A percentile compares a stretch with the other conserved stretches of the same genome.
Conservation (phyloP, 306 rosid species). For the Phaseolus lunatus region DNA sequence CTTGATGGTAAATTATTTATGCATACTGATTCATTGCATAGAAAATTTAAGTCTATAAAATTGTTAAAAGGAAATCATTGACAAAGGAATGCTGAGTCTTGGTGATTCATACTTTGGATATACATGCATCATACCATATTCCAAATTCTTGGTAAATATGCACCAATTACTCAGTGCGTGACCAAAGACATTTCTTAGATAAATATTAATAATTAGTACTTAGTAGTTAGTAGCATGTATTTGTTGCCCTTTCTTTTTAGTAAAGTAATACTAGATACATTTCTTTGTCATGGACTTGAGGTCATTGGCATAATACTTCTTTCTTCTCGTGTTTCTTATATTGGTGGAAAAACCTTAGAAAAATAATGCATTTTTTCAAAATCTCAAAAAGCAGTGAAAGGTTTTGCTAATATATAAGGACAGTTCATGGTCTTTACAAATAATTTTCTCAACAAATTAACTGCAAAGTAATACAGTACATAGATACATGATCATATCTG, state of each 20-base stretch:
- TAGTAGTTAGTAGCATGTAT: conserved; percentile 31
- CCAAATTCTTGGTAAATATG: conserved; percentile 2
- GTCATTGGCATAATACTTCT: neutral
- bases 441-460: conserved; percentile 1
- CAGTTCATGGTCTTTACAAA: conserved; percentile 18
- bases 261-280: neutral
- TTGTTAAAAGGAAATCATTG: conserved; percentile 10
- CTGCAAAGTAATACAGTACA: conserved; percentile 1
- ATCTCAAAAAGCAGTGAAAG: conserved; percentile 23
- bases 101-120: conserved; percentile 3
- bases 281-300: neutral
- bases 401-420: conserved; percentile 13
- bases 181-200: conserved; percentile 22
- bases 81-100: neutral
- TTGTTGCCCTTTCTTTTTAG: neutral
- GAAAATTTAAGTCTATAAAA: neutral
- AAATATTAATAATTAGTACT: conserved; percentile 22
- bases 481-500: conserved; percentile 37
- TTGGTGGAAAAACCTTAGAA: neutral
- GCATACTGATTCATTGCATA: conserved; percentile 3
- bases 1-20: too few relatives aligned
- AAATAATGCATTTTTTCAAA: conserved; percentile 33
- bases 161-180: neutral
- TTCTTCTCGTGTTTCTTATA: neutral
- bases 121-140: neutral